Evolutionary conservation across 371 early-diverging fungal species (phyloP), one percentile per base, ranked within the genome.

Genomic region (Mortierella sp.): DNA sequence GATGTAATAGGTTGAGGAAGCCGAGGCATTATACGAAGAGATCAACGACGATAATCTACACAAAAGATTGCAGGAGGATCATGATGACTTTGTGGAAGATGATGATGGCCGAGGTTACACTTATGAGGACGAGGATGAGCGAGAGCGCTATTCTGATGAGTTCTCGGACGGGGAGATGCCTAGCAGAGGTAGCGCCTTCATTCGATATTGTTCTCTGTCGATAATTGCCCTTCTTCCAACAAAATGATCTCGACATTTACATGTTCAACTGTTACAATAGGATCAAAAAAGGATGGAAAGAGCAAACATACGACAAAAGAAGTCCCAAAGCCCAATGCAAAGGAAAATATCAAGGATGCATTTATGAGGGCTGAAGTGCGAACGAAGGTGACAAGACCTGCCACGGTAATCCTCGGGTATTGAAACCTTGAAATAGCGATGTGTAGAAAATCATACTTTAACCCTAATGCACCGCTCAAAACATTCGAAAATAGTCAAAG

Each of bases 91-190:
- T 87, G 92, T 95, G 5, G 93, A 90, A 35, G 94, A 95, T 73
- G 97, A 94, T 72, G 96, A 97, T 68, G 93, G 93, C n/a, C 87
- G 86, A 10, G 96, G 94, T 18, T 95, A 95, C 61, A 87, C 88
- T n/a, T 61, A 70, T 32, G 95, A 94, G 68, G 83, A 91, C 2
- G 84, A 85, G 16, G 90, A 92, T 39, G 91, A 93, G 20, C 76
- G 84, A 35, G 66, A 71, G 11, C 40, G 59, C 4, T 87, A 83
- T 58, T 86, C 88, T 87, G 89, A 78, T 32, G 74, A 65, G 51
- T 84, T 85, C n/a, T 86, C 88, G 9, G 86, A 83, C 9, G 78
- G 75, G 24, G 74, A 69, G 16, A 24, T 30, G 20, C 62, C 67
- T 32, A 43, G 45, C 14, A 70, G 70, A 63, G 71, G 83, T 75